Conservation (phyloP, 2,329 filamentous ascomycete genomes). For the Eutypella sp. region DNA sequence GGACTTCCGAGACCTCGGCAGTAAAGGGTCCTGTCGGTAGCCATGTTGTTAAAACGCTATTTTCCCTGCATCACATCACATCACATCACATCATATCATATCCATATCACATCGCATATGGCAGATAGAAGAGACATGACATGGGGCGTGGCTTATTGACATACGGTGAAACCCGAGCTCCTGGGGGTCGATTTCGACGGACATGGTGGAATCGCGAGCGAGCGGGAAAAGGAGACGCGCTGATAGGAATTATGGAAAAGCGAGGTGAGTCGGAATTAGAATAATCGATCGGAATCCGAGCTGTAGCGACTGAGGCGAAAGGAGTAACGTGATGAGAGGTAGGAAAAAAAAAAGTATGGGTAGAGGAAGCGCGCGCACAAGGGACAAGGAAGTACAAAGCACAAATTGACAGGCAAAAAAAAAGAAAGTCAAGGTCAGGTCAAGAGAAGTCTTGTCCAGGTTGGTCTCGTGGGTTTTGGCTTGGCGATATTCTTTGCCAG, state of each 20-base stretch:
- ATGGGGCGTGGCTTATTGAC: slow-evolving; percentile 31
- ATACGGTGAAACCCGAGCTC: slow-evolving; percentile 93
- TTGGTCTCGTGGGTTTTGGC: no score
- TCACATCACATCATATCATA: not conserved
- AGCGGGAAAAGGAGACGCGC: slow-evolving; percentile 7
- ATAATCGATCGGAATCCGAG: not conserved
- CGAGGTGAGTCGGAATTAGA: no score
- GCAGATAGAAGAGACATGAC: not conserved
- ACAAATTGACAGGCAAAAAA: no score
- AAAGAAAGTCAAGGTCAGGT: no score
- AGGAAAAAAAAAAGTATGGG: no score
- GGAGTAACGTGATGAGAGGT: no score
- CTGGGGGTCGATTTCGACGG: slow-evolving; percentile 84
- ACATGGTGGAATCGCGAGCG: slow-evolving; percentile 58
- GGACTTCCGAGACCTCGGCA: slow-evolving; percentile 58
- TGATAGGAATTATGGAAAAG: not conserved
- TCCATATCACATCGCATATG: not conserved
- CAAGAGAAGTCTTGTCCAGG: no score
- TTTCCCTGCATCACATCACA: not conserved
- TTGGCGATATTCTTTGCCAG: no score
- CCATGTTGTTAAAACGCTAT: slow-evolving; percentile 15
- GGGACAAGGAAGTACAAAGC: no score
- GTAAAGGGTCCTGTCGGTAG: slow-evolving; percentile 58
- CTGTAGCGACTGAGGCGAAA: no score
- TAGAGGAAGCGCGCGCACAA: no score